A percentile compares a stretch with the other conserved stretches of the same genome.
phyloP scores from a whole-genome alignment of 148 eudicot species.

The Chenopodium quinoa region DNA sequence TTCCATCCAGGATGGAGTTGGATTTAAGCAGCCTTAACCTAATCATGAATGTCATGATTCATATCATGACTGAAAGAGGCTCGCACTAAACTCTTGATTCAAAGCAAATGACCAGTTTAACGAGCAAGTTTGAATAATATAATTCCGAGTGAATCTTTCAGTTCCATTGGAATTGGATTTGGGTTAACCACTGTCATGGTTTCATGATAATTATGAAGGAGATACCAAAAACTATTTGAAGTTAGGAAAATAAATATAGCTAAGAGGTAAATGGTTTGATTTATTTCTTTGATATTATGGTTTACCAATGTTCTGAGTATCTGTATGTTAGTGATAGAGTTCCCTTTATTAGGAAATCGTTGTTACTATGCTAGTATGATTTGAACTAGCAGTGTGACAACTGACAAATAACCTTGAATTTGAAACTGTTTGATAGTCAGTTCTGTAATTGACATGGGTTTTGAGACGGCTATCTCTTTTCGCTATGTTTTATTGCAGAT shows the following conservation, averaged over 20 bases:
- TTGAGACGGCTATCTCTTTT: background rate
- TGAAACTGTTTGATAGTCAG: background rate
- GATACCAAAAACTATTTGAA: background rate
- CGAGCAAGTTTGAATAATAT: background rate
- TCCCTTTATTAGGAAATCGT: background rate
- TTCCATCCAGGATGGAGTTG: background rate
- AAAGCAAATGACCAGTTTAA: background rate
- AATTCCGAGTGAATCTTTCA: background rate
- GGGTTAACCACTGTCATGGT: background rate
- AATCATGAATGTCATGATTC: background rate
- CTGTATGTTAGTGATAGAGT: background rate
- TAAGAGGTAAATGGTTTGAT: background rate
- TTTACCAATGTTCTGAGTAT: background rate
- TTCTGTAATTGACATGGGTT: background rate
- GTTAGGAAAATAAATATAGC: background rate
- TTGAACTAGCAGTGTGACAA: background rate
- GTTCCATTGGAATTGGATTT: background rate
- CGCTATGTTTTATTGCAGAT: constrained; percentile 28
- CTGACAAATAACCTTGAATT: background rate
- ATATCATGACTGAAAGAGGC: background rate
- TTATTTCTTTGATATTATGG: background rate
- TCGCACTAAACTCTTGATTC: background rate
- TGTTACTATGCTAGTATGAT: background rate
- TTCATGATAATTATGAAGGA: background rate
- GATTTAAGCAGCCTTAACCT: background rate